Evolutionary conservation across 805 yeast genomes (phyloP).

Genomic region (Starmerella sp.): DNA sequence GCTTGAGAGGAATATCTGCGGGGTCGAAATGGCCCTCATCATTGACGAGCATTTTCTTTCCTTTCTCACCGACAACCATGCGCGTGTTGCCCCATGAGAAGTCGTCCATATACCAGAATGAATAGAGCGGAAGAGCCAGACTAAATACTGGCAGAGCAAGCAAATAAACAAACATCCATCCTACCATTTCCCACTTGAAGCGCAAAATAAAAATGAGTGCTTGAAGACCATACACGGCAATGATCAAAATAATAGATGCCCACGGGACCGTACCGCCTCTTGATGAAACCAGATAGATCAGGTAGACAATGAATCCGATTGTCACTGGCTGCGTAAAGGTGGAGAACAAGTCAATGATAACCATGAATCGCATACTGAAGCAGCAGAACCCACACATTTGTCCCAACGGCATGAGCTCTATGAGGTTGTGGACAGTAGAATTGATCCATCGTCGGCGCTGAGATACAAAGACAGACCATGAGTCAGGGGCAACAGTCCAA

Average conservation of each 20-base stretch:
- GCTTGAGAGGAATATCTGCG: conserved; percentile 40
- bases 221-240: conserved; percentile 47
- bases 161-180: conserved; percentile 47
- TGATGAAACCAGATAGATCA: conserved; percentile 40
- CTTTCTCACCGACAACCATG: conserved; percentile 42
- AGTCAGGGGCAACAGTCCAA: conserved; percentile 49
- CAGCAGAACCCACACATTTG: conserved; percentile 58
- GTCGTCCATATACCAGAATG: conserved; percentile 57
- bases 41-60: conserved; percentile 38
- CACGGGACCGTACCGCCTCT: conserved; percentile 42
- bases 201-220: conserved; percentile 41
- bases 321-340: conserved; percentile 54
- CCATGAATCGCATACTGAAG: conserved; percentile 52
- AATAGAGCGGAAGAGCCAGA: conserved; percentile 44
- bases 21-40: conserved; percentile 47
- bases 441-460: conserved; percentile 62
- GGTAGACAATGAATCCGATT: conserved; percentile 37
- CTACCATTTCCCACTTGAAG: conserved; percentile 37
- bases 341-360: conserved; percentile 45
- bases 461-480: conserved; percentile 45
- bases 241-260: conserved; percentile 45
- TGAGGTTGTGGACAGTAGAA: conserved; percentile 52
- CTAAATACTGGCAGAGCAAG: conserved; percentile 51
- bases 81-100: conserved; percentile 61
- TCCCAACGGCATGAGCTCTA: conserved; percentile 47